Percentiles rank a stretch among this genome's conserved stretches.
Conservation (phyloP, 306 rosid species). For the Canavalia ensiformis region DNA sequence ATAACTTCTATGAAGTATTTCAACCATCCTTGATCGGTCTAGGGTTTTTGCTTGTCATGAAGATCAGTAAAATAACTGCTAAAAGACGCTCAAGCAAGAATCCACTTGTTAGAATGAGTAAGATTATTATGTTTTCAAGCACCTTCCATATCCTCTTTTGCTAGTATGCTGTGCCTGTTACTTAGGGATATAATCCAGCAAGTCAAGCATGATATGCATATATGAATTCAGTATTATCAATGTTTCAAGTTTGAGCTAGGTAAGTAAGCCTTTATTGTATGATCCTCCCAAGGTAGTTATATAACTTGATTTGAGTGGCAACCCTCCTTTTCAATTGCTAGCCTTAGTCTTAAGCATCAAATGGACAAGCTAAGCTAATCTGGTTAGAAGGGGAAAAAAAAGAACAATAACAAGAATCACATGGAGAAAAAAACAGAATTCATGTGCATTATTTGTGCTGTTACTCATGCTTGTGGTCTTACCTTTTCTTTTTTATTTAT, state of each 20-base stretch:
- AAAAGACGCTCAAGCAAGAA: neutral
- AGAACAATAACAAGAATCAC: too few relatives aligned
- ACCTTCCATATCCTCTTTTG: neutral
- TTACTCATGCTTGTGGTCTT: neutral
- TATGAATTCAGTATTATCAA: neutral
- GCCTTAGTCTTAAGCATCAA: neutral
- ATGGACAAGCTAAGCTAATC: neutral
- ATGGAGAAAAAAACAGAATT: neutral
- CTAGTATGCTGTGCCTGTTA: neutral
- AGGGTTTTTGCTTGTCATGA: conserved; percentile 20
- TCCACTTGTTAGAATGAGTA: neutral
- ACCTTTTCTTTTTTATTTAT: too few relatives aligned
- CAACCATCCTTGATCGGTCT: conserved; percentile 5
- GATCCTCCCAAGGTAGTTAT: neutral
- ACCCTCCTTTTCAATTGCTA: neutral
- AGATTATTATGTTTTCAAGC: neutral
- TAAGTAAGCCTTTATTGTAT: neutral
- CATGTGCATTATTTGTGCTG: neutral
- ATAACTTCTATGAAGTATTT: neutral
- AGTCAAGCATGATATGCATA: neutral
- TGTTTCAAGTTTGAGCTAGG: neutral
- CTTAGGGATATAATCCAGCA: neutral
- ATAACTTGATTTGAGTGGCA: neutral
- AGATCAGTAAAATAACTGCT: neutral
- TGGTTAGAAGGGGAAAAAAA: neutral